Conservation (phyloP, 1,284 basidiomycete species). For the Trichosporon inkin region DNA sequence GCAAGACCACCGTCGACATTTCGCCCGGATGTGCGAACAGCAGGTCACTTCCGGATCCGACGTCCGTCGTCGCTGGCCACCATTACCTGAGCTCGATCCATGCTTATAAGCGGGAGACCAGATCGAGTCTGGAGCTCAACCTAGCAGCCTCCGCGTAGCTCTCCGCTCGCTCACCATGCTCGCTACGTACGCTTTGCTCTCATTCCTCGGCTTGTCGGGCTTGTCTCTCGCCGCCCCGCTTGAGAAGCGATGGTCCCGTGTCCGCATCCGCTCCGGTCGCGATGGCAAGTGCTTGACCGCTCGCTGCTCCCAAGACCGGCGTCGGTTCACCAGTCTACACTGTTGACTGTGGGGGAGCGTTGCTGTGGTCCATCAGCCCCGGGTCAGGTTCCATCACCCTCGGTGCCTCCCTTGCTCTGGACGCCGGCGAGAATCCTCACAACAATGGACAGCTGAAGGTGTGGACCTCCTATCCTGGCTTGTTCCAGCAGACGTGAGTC, state of each 20-base stretch:
- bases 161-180: neutral
- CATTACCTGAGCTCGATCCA: too few relatives aligned
- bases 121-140: too few relatives aligned
- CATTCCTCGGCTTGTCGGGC: neutral
- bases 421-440: slow-evolving; percentile 26
- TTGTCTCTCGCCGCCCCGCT: neutral
- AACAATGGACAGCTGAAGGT: slow-evolving; percentile 24
- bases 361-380: slow-evolving; percentile 3
- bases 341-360: neutral
- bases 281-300: slow-evolving; percentile 1
- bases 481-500: slow-evolving; percentile 24
- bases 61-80: too few relatives aligned
- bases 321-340: neutral
- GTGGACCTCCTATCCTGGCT: slow-evolving; percentile 15
- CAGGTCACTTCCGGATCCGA: too few relatives aligned
- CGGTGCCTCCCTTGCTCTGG: slow-evolving; percentile 16
- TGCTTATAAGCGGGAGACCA: too few relatives aligned
- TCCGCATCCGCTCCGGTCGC: neutral
- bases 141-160: too few relatives aligned
- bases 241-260: neutral
- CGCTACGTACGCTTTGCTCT: neutral
- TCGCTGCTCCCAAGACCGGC: neutral
- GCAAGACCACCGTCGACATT: too few relatives aligned
- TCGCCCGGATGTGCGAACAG: too few relatives aligned
- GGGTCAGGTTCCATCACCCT: neutral